Base-by-base conservation (phyloP, 441 rosid genomes). In the Viola pubescens region DNA sequence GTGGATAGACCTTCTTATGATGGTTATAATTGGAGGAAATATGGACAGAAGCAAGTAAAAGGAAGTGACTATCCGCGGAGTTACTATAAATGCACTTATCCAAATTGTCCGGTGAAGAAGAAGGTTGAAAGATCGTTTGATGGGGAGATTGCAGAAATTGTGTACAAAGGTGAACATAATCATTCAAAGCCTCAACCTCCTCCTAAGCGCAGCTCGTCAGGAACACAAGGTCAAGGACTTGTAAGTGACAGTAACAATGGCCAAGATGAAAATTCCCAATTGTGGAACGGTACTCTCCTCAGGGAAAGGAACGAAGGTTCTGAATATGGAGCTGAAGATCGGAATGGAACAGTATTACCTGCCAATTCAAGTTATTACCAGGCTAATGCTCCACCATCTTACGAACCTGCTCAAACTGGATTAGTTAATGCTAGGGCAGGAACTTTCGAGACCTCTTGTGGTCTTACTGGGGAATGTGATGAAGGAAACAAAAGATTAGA, bases 11-110 rank as follows among this genome's bases (percentile, higher is more conserved):
- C 95, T 59, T 87, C 91, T 0, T 79, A 80, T 61, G 96, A 92
- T 40, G 98, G 98, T 47, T 92, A 92, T 73, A 92, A 92, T 43
- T 92, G 98, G 98, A 84, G 95, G 69, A 92, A 92, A 65, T 92
- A 92, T 48, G 98, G 98, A 59, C 98, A 89, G 54, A 92, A 92
- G 70, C 98, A 92, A 71, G 98, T 89, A 6, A 92, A 92, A 79
- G 97, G 97, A 68, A 92, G 98, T 48, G 96, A 89, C 61, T 84
- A 77, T 58, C 98, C 98, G 0, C 75, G 98, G 60, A 85, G 98
- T 74, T 92, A 92, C 70, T 92, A 89, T 64, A 89, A 84, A 54
- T 92, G 98, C 69, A 92, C 98, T 1, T 84, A 89, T 69, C 92
- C 94, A 0, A 83, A 77, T 65, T 92, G 96, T 78, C 84, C 89